phyloP scores from a whole-genome alignment of 305 asterid species.

The Solanum aculeatissimum region DNA sequence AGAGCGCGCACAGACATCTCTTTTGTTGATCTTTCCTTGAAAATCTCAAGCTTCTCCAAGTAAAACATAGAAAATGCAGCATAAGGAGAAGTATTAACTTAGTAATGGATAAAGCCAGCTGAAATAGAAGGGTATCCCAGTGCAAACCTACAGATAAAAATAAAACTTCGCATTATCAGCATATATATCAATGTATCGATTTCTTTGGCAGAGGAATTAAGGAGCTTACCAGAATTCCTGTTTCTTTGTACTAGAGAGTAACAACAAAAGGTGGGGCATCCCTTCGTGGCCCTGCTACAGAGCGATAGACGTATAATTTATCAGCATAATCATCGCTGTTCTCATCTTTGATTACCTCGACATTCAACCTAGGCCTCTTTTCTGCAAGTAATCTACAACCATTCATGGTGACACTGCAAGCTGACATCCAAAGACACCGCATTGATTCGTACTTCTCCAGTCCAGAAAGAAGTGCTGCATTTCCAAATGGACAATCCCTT shows the following conservation, averaged over 20 bases:
- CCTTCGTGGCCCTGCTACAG: constrained; percentile 75
- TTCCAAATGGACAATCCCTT: constrained; percentile 80
- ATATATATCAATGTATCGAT: neutral
- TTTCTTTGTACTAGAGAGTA: neutral
- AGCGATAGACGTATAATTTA: constrained; percentile 66
- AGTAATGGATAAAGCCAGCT: neutral
- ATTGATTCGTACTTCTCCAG: constrained; percentile 52
- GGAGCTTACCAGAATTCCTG: neutral
- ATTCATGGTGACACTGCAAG: constrained; percentile 53
- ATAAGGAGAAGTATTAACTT: neutral
- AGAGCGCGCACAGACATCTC: neutral
- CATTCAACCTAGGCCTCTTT: constrained; percentile 68
- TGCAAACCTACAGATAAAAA: neutral
- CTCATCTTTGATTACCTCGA: constrained; percentile 65
- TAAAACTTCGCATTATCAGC: neutral
- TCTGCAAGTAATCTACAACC: constrained; percentile 56
- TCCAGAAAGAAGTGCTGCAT: constrained; percentile 60
- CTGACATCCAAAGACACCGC: constrained; percentile 88
- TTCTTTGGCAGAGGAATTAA: neutral
- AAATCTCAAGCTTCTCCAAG: neutral
- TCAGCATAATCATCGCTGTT: constrained; percentile 39
- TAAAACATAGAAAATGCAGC: neutral
- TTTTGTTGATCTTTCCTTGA: neutral
- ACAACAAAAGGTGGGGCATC: constrained; percentile 76
- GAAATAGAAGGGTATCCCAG: neutral